Percentiles rank a stretch among this genome's conserved stretches.
These are phyloP conservation scores for Aspergillus chevalieri DNA, from an alignment of 2,329 filamentous ascomycete species.

Conservation along the genomic window DNA sequence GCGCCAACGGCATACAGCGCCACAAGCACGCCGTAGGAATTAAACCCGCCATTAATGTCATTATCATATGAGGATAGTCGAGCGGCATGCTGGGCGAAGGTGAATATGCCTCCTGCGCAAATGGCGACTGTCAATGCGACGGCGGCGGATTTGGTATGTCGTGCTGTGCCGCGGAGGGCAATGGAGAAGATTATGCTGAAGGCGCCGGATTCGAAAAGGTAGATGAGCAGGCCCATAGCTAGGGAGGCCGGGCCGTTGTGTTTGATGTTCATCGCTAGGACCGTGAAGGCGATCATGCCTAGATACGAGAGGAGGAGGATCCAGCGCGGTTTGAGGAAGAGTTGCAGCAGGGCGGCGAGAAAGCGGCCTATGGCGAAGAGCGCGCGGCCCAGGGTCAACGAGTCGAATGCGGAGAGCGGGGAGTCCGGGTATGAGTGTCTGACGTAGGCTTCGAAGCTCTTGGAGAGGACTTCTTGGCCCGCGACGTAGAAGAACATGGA, in stretches of 20 bases:
- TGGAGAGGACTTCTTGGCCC: slow-evolving; percentile 53
- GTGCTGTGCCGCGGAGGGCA: slow-evolving; percentile 52
- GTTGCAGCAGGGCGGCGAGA: slow-evolving; percentile 47
- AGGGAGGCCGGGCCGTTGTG: slow-evolving; percentile 40
- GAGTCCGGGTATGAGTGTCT: slow-evolving; percentile 8
- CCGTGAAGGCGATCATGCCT: slow-evolving; percentile 48
- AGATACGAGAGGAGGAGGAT: slow-evolving; percentile 50
- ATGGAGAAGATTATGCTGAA: slow-evolving; percentile 57
- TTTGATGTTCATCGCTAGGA: slow-evolving; percentile 43
- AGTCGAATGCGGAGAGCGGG: slow-evolving; percentile 33
- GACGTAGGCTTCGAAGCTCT: slow-evolving; percentile 43
- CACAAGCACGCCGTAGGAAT: slow-evolving; percentile 49
- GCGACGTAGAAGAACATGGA: slow-evolving; percentile 57
- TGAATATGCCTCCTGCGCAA: slow-evolving; percentile 49
- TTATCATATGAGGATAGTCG: slow-evolving; percentile 3
- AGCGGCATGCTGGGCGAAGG: slow-evolving; percentile 49
- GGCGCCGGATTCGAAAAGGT: slow-evolving; percentile 56
- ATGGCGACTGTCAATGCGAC: slow-evolving; percentile 50
- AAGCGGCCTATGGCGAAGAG: slow-evolving; percentile 56
- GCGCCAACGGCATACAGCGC: slow-evolving; percentile 47
- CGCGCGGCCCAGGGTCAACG: slow-evolving; percentile 51
- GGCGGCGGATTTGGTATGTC: slow-evolving; percentile 52
- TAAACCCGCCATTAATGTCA: slow-evolving; percentile 35
- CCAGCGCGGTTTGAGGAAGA: slow-evolving; percentile 53
- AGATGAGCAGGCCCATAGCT: slow-evolving; percentile 47